Conservation (phyloP, 768 basidiomycete species). For the Russula sp. region DNA sequence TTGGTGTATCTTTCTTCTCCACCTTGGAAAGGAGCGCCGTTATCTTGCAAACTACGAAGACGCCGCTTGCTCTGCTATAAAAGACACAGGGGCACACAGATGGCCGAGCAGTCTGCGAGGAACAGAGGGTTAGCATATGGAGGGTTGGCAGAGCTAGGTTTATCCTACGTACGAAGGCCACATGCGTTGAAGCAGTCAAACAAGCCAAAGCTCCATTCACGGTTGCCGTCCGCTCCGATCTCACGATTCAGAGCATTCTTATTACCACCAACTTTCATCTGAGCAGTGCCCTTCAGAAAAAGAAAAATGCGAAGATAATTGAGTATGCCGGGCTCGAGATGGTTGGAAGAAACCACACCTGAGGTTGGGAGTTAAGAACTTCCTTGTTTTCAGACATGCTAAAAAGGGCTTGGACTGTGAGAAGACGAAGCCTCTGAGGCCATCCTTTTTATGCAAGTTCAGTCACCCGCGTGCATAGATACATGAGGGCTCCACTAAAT, state of each 20-base stretch:
- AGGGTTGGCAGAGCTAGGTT: constrained; percentile 16
- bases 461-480: too few species aligned
- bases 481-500: not conserved
- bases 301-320: not conserved
- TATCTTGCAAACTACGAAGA: constrained; percentile 32
- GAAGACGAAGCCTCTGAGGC: too few species aligned
- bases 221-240: constrained; percentile 2
- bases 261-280: constrained; percentile 14
- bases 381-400: not conserved
- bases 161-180: not conserved
- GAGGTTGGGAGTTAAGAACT: not conserved
- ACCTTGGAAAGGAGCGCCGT: constrained; percentile 33
- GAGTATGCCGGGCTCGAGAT: not conserved
- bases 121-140: not conserved
- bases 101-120: constrained; percentile 32
- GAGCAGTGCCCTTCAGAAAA: not conserved
- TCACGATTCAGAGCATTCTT: constrained; percentile 27
- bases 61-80: constrained; percentile 39
- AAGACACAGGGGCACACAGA: constrained; percentile 39
- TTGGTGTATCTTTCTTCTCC: not conserved
- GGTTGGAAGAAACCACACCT: not conserved
- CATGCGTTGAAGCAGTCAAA: constrained; percentile 22
- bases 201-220: constrained; percentile 29
- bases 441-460: too few species aligned
- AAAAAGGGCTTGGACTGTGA: not conserved